Percentiles rank a stretch among this genome's conserved stretches.
phyloP scores from a whole-genome alignment of 768 basidiomycete genomes.

The Rhodotorula diobovata region DNA sequence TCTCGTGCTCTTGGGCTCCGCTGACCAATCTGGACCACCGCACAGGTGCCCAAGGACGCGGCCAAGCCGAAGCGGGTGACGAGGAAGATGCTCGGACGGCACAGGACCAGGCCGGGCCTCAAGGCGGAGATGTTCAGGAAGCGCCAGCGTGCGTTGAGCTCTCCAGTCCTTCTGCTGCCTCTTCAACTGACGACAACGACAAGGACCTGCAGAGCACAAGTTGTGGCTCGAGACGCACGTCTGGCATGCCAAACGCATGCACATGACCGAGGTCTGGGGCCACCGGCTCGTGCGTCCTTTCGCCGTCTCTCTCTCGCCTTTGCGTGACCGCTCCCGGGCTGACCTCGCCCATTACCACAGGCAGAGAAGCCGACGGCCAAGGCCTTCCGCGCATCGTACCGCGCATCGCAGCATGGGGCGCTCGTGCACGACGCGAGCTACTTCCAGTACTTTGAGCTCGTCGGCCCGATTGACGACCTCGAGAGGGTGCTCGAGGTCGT shows the following conservation, averaged over 20 bases:
- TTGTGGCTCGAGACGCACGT: conserved; percentile 93
- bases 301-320: not conserved
- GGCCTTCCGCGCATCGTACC: conserved; percentile 81
- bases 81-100: conserved; percentile 29
- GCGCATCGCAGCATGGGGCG: conserved; percentile 75
- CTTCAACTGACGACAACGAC: not conserved
- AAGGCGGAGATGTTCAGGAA: conserved; percentile 48
- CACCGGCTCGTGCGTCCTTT: conserved; percentile 69
- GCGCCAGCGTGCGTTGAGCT: conserved; percentile 62
- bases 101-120: conserved; percentile 49
- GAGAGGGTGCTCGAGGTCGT: conserved; percentile 12
- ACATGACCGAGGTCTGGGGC: conserved; percentile 89
- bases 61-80: conserved; percentile 36
- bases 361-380: conserved; percentile 86
- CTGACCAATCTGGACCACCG: too few relatives aligned
- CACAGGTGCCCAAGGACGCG: conserved; percentile 35
- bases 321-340: not conserved
- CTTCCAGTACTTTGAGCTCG: conserved; percentile 49
- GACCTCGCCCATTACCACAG: conserved; percentile 48
- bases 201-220: conserved; percentile 65
- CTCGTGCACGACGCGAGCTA: conserved; percentile 91
- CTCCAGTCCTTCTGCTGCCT: not conserved
- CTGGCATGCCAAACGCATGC: conserved; percentile 96
- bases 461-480: conserved; percentile 13
- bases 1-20: not conserved